Percentiles rank a stretch among this genome's conserved stretches.
Conservation (phyloP, 1,284 basidiomycete species). For the Sphaerobolus stellatus region DNA sequence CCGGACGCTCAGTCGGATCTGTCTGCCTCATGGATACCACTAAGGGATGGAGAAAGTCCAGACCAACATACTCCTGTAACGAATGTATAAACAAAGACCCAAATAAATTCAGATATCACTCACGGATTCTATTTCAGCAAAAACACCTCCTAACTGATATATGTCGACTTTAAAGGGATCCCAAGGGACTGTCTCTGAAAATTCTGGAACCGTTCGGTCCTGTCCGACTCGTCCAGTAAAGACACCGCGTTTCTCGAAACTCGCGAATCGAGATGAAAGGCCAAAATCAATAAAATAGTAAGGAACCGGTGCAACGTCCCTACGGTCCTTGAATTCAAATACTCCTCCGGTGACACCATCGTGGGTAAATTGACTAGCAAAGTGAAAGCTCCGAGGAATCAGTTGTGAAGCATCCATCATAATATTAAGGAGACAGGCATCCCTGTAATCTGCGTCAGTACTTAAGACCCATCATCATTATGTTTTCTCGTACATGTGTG, state of each 20-base stretch:
- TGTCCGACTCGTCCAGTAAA: not conserved
- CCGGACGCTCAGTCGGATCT: not conserved
- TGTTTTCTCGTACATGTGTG: constrained; percentile 26
- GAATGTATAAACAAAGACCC: no score
- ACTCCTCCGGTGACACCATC: not conserved
- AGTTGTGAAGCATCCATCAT: constrained; percentile 6
- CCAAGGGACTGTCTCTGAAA: not conserved
- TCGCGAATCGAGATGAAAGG: constrained; percentile 13
- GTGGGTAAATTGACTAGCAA: not conserved
- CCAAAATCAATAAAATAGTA: constrained; percentile 30
- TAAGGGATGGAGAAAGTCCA: not conserved
- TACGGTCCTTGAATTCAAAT: not conserved
- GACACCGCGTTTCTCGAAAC: not conserved
- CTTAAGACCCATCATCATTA: no score
- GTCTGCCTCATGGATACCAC: not conserved
- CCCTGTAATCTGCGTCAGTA: no score
- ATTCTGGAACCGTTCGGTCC: not conserved
- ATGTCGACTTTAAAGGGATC: not conserved
- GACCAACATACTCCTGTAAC: not conserved
- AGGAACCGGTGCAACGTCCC: constrained; percentile 7
- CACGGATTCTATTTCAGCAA: no score
- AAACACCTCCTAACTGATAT: not conserved
- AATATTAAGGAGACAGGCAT: constrained; percentile 5
- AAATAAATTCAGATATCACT: no score
- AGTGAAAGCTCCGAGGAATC: not conserved